Base-by-base conservation (phyloP, 805 yeast genomes). In the Metschnikowia gelsemii region DNA sequence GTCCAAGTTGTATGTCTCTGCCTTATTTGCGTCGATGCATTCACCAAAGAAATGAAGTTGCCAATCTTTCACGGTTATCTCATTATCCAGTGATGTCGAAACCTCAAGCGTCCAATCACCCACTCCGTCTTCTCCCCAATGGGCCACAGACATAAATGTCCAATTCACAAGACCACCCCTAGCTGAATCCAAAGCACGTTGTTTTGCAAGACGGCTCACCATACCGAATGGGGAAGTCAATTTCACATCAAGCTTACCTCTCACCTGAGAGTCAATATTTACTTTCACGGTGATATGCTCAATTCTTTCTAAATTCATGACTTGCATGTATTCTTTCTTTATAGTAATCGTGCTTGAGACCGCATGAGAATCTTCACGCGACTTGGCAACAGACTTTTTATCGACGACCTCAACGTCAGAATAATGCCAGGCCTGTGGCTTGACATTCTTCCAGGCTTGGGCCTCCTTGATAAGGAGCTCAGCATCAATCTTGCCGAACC, bases 111-210 rank as follows among this genome's bases (percentile, higher is more conserved):
- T 79, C 99, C 99, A 93, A 4, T 75, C 79, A 8, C 99, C 99
- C 19, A 63, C 63, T 2, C 90, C 91, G 2, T 58, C 35, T 52
- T 84, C 90, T 28, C 96, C 96, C 97, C 98, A 93, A 61, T 93
- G 98, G 1, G 96, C 97, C n/a, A 93, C 98, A 8, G 91, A 78
- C 87, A 90, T 87, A 58, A 93, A 93, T 1, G 87, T 85, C 99
- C 99, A 93, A 51, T 84, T 72, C 4, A 59, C 53, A 50, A 87
- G 84, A 0, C 96, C 96, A 1, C 59, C 68, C 2, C 52, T 47
- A 5, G 80, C 70, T 7, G 43, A 49, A 61, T 93, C 99, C 14
- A 63, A 51, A 5, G 64, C 64, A 52, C 99, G 76, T 14, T 72
- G 71, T 18, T 80, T 76, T 0, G 93, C 96, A 46, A 93, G 71